Evolutionary conservation across 148 eudicot genomes (phyloP), one percentile per base, ranked within the genome.

Genomic region (Camellia sinensis): DNA sequence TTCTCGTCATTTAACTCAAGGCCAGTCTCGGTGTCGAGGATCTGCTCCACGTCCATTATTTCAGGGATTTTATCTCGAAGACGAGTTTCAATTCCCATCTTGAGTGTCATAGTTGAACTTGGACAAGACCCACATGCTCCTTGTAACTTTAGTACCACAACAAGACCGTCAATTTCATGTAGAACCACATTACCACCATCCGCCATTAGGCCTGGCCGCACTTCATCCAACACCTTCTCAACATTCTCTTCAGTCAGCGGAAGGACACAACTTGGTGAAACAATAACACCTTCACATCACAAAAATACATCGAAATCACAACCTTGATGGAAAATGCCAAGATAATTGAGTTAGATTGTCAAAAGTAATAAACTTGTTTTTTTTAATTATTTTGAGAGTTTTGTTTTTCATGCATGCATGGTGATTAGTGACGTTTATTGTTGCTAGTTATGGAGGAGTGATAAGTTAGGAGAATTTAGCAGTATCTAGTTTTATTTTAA

Each of bases 91-190:
- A 93, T 95, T 67, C 98, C 98, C 92, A 87, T 90, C 81, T 83
- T 95, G 9, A 95, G 78, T 9, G 98, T 95, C 98, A 93, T 95
- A 17, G 98, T 81, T 74, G 98, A 95, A 86, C 98, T 95, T 2
- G 98, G 98, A 87, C 98, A 95, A 19, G 98, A 95, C 14, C 97
- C 98, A 79, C 98, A 95, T 13, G 98, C 98, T 54, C 98, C 98
- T 80, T 95, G 93, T 22, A 95, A 90, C 86, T 95, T 95, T 66
- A 95, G 80, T 74, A 93, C 90, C 43, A 95, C 98, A 7, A 90
- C 90, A 45, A 93, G 89, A n/a, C 98, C 98, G 79, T 95, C 98
- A 13, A 95, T 92, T 83, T 95, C 98, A 64, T 95, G 97, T 64
- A 95, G 83, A 7, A 87, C 94, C 19, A 95, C 98, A 73, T 95